Conservation (phyloP, 2,329 filamentous ascomycete genomes). For the Aspergillus costaricaensis region DNA sequence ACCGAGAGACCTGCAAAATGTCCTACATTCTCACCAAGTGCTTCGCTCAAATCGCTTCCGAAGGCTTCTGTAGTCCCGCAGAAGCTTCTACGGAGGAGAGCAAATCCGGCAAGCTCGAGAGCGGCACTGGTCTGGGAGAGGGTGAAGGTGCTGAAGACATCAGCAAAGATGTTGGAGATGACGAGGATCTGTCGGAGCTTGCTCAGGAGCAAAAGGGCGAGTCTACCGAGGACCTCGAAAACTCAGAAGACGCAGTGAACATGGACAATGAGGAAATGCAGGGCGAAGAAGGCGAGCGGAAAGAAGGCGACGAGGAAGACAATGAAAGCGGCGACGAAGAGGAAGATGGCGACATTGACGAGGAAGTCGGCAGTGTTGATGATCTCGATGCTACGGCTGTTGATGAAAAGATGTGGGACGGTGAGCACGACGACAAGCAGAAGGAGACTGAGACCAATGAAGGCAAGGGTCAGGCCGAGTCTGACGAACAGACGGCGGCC, state of each 20-base stretch:
- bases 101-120: conserved; percentile 78
- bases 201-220: conserved; percentile 74
- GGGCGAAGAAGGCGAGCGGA: conserved; percentile 70
- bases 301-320: conserved; percentile 48
- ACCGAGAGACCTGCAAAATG: conserved; percentile 71
- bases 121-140: conserved; percentile 89
- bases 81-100: conserved; percentile 74
- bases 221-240: conserved; percentile 46
- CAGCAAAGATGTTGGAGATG: conserved; percentile 91
- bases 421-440: conserved; percentile 66
- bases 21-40: conserved; percentile 73
- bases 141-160: conserved; percentile 96
- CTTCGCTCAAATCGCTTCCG: conserved; percentile 75
- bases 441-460: conserved; percentile 76
- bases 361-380: conserved; percentile 87
- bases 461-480: conserved; percentile 52
- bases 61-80: conserved; percentile 88
- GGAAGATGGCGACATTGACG: conserved; percentile 70
- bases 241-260: conserved; percentile 51
- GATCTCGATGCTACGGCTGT: conserved; percentile 86
- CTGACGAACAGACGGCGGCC: conserved; percentile 63
- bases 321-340: conserved; percentile 65
- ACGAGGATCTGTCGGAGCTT: conserved; percentile 89
- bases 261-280: conserved; percentile 85
- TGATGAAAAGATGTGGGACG: conserved; percentile 99